Conservation (phyloP, 345 rosid genomes). For the Salix dunnii region DNA sequence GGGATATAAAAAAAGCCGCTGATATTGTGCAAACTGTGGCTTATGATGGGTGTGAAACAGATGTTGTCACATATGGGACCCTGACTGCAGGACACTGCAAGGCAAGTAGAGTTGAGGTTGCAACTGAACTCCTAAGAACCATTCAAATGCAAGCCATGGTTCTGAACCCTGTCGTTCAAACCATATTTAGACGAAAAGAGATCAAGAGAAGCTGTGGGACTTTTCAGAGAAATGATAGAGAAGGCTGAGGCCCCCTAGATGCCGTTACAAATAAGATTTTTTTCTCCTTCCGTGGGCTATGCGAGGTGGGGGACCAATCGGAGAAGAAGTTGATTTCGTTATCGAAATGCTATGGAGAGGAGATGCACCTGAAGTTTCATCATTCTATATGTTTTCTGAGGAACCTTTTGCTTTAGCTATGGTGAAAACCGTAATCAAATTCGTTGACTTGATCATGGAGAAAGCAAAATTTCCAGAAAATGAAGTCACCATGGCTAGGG, state of each 20-base stretch:
- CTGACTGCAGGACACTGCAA: constrained; percentile 78
- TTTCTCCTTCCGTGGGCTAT: constrained; percentile 41
- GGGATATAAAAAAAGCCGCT: constrained; percentile 76
- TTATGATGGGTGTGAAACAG: constrained; percentile 71
- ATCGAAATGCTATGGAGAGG: constrained; percentile 73
- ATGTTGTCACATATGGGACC: constrained; percentile 79
- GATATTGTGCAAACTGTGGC: constrained; percentile 85
- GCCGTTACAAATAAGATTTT: constrained; percentile 58
- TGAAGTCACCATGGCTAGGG: constrained; percentile 62
- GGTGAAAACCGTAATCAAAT: constrained; percentile 63
- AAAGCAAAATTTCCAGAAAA: constrained; percentile 52
- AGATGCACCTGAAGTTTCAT: constrained; percentile 59
- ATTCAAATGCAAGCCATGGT: constrained; percentile 75
- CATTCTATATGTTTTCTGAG: constrained; percentile 80
- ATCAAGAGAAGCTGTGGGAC: constrained; percentile 62
- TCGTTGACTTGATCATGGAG: constrained; percentile 63
- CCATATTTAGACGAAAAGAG: constrained; percentile 57
- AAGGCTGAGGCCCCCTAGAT: constrained; percentile 54
- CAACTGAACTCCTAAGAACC: constrained; percentile 63
- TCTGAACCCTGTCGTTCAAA: constrained; percentile 75
- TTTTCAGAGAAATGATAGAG: constrained; percentile 79
- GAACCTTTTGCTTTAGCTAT: constrained; percentile 64
- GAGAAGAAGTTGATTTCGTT: constrained; percentile 61
- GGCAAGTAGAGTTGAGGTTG: constrained; percentile 76
- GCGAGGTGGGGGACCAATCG: constrained; percentile 63